Conservation (phyloP, 306 rosid genomes). For the Cicer arietinum region DNA sequence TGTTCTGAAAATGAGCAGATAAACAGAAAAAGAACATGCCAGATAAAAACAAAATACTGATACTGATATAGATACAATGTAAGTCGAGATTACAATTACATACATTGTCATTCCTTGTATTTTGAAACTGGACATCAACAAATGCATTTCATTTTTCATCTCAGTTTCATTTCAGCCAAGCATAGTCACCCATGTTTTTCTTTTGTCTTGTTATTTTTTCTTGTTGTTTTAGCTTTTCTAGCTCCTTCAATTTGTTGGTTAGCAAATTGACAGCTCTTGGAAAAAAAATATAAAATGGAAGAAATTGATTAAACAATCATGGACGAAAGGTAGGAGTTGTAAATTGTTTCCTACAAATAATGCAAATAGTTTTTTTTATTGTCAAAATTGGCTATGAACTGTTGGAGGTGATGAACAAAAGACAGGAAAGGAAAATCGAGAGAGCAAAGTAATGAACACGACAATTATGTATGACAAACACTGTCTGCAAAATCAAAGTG, state of each 20-base stretch:
- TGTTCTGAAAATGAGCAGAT: slow-evolving; percentile 2
- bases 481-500: slow-evolving; percentile 16
- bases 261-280: no score
- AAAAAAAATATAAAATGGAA: no score
- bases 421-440: slow-evolving; percentile 33
- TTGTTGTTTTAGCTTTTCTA: background rate
- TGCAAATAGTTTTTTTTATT: background rate
- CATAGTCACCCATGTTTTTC: background rate
- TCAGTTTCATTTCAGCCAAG: background rate
- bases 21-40: background rate
- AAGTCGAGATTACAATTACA: slow-evolving; percentile 1
- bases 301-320: no score
- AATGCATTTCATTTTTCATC: background rate
- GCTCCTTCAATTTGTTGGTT: no score
- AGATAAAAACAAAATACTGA: background rate
- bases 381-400: background rate
- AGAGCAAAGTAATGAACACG: slow-evolving; percentile 39
- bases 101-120: background rate
- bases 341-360: no score
- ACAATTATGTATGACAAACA: slow-evolving; percentile 39
- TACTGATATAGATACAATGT: background rate
- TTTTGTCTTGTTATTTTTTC: background rate
- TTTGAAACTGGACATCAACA: background rate
- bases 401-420: slow-evolving; percentile 33
- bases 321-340: no score